Evolutionary conservation across 2,329 filamentous ascomycete genomes (phyloP).

Genomic region (Phialophora verrucosa): DNA sequence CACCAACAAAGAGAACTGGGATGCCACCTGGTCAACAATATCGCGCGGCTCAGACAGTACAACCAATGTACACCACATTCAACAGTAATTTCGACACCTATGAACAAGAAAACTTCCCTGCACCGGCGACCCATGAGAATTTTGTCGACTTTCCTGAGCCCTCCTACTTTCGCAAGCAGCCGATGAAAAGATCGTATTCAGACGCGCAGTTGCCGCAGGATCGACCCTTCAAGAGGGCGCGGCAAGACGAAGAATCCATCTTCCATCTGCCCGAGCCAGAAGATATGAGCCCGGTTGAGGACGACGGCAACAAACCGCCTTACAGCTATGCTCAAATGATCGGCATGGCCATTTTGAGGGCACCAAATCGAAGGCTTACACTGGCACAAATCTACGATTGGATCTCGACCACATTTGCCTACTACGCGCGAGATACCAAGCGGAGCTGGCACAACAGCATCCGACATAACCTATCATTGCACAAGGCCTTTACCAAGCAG

Average conservation of each 20-base stretch:
- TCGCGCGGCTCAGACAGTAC: slow-evolving; percentile 48
- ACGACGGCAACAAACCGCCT: slow-evolving; percentile 86
- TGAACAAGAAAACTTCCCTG: slow-evolving; percentile 58
- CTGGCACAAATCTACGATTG: slow-evolving; percentile 98
- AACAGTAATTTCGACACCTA: slow-evolving; percentile 47
- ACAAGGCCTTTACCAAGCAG: slow-evolving; percentile 95
- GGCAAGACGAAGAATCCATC: slow-evolving; percentile 58
- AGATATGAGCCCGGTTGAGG: slow-evolving; percentile 79
- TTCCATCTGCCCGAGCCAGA: slow-evolving; percentile 70
- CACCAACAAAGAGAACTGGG: slow-evolving; percentile 52
- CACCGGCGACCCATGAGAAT: slow-evolving; percentile 49
- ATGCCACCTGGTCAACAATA: slow-evolving; percentile 44
- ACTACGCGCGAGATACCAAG: slow-evolving; percentile 78
- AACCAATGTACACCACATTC: slow-evolving; percentile 59
- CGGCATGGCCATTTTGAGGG: slow-evolving; percentile 92
- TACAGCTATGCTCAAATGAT: slow-evolving; percentile 96
- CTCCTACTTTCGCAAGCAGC: slow-evolving; percentile 51
- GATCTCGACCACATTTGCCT: slow-evolving; percentile 94
- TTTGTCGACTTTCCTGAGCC: slow-evolving; percentile 56
- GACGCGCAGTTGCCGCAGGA: slow-evolving; percentile 77
- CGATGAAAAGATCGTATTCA: slow-evolving; percentile 66
- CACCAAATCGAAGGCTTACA: slow-evolving; percentile 80
- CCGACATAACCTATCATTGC: slow-evolving; percentile 93
- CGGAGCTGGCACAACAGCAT: slow-evolving; percentile 98
- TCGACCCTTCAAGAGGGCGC: slow-evolving; percentile 71